Base-by-base conservation (phyloP, 371 early-diverging fungal species). In the Entomophthora muscae region DNA sequence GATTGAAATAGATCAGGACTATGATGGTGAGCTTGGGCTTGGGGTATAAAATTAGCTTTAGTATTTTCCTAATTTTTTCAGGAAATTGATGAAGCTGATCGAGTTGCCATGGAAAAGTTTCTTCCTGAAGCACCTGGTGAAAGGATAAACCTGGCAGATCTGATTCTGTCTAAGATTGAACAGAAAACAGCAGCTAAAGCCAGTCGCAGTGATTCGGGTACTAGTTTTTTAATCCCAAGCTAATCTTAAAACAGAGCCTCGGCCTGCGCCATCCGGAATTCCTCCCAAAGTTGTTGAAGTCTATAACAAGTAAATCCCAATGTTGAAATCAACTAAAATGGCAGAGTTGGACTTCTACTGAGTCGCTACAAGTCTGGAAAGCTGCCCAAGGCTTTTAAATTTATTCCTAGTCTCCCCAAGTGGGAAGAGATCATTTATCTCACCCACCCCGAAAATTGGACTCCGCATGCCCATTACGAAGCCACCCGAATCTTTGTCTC, bases 331-430 rank as follows among this genome's bases (percentile, higher is more conserved):
- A 24, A 32, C 32, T 65, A 21, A 22, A 28, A 62, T 17, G 10
- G 33, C 57, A 84, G 83, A 68, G 93, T 98, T 56, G 98, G 97
- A 3, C 72, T 86, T 60, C 72, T 97, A 63, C 72, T 98, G 58
- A 82, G 84, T 61, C 84, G 95, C 27, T 97, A 97, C 81, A 91
- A 88, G 69, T 92, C 93, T 23, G 98, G 98, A 42, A 89, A 88
- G 69, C 77, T 97, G 62, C 98, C 98, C 65, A 96, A 96, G 71
- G 92, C 95, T 21, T 98, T 98, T 85, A 98, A 98, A 77, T 91
- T 98, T 66, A 91, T 97, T 60, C 96, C 98, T 7, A 83, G 91
- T 10, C 78, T 98, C 28, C 74, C 78, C 55, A 91, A 97, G 77
- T 98, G 98, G 98, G 94, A 95, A 72, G 93, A 97, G 66, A 83